Base-by-base conservation (phyloP, 1,139 yeast species). In the Saccharomycopsis phalli region DNA sequence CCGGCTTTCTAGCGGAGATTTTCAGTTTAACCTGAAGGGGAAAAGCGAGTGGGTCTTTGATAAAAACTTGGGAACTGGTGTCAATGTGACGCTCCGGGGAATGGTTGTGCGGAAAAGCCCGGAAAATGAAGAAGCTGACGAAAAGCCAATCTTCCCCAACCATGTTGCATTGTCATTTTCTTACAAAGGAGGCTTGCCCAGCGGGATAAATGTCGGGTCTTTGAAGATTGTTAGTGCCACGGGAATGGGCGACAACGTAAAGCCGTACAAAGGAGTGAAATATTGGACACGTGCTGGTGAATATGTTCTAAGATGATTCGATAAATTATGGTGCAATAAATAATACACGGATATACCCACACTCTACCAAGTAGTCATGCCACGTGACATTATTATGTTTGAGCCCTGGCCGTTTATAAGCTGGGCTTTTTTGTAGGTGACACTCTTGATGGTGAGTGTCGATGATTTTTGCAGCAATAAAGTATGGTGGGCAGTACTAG, bases 211-310 rank as follows among this genome's bases (percentile, higher is more conserved):
- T 48, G 84, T 88, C 1, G 79, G 74, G 18, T 68, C 78, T 20
- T 61, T 88, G 42, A 73, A 77, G 51, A 71, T 88, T 8, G 54
- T 67, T 14, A 68, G 71, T 47, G 64, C 76, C 4, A 67, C 69
- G 48, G 88, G 91, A 0, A 51, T 74, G 50, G 73, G 74, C 13
- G 78, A 74, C 3, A 66, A 70, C 2, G 78, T 76, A 16, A 81
- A 78, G 53, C 94, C 95, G 0, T 91, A 78, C 65, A 91, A 88
- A 57, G 97, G 98, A 1, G 96, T 88, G 21, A 82, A 88, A 54
- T 88, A 88, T 55, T 62, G 73, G 10, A 77, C 95, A 4, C 62
- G 62, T 40, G 68, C 83, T 0, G 86, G 81, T 0, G 76, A 79
- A 44, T 76, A 63, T 53, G 60, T 75, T 18, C 63, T 77, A 16